Percentiles rank a stretch among this genome's conserved stretches.
phyloP scores from a whole-genome alignment of 768 basidiomycete species.

The Xerocomus potaroensis region DNA sequence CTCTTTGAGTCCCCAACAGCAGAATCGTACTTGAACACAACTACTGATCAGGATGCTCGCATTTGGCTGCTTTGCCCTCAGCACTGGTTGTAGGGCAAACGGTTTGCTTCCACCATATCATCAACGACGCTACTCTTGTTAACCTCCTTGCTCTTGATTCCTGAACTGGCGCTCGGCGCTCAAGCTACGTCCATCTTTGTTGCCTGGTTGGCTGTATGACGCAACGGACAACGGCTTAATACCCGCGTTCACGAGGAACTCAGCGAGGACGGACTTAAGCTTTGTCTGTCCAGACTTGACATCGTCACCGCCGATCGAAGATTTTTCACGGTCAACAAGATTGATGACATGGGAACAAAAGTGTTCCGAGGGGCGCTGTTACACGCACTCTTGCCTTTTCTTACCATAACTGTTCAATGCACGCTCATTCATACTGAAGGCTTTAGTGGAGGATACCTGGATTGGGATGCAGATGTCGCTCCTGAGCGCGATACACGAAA shows the following conservation, averaged over 20 bases:
- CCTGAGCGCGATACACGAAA: no score
- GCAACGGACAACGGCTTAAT: slow-evolving; percentile 98
- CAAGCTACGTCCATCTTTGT: slow-evolving; percentile 89
- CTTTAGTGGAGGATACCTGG: no score
- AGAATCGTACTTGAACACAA: slow-evolving; percentile 96
- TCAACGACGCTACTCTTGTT: slow-evolving; percentile 96
- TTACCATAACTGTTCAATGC: no score
- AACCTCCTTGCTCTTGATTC: slow-evolving; percentile 97
- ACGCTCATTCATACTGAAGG: no score
- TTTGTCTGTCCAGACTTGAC: slow-evolving; percentile 98
- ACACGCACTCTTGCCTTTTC: no score
- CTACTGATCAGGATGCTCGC: slow-evolving; percentile 99
- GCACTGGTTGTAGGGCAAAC: slow-evolving; percentile 75
- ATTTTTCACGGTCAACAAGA: slow-evolving; percentile 82
- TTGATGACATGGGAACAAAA: slow-evolving; percentile 90
- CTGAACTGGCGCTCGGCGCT: slow-evolving; percentile 90
- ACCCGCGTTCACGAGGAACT: slow-evolving; percentile 98
- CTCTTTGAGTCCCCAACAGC: slow-evolving; percentile 97
- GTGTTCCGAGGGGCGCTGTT: slow-evolving; percentile 99
- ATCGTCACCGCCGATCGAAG: slow-evolving; percentile 97
- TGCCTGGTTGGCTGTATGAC: slow-evolving; percentile 97
- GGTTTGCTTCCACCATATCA: slow-evolving; percentile 95
- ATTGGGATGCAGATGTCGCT: no score
- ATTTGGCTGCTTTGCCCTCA: slow-evolving; percentile 62
- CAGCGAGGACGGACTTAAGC: slow-evolving; percentile 94